Evolutionary conservation across 2,329 filamentous ascomycete genomes (phyloP), one percentile per base, ranked within the genome.

Genomic region (Orbilia ellipsospora): DNA sequence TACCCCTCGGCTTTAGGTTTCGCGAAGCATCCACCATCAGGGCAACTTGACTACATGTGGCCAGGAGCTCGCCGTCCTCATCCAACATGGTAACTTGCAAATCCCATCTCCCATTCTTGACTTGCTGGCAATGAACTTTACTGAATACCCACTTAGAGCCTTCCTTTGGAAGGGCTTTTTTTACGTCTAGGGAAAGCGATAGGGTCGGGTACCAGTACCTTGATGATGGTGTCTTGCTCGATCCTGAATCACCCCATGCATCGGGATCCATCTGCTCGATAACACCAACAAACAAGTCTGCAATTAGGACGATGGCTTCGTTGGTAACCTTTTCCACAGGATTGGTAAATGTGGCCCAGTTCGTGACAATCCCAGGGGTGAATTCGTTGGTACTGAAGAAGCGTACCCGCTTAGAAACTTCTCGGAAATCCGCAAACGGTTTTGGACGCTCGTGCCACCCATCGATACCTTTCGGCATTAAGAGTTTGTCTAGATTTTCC

Each of bases 131-230:
- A 65, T 87, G 85, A 12, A 90, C 85, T 36, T 91, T 85, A 48
- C 89, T 84, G 79, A 90, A 90, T 63, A 96, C 80, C 89, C 90
- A 95, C 80, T 92, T 89, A 0, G 88, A 88, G 0, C 92, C 92
- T 50, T 87, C 87, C 2, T 83, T 82, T 0, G 91, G 91, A 52
- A 96, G 81, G 5, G 85, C 81, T 80, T 90, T 92, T 84, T 94
- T 95, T 45, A 93, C 84, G 77, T 96, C 92, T 20, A 96, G 79
- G 80, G 92, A 93, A 80, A 95, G 82, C 16, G 89, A 83, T 0
- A 96, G 82, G 0, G 92, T 96, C 0, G 91, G 91, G 80, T 92
- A 93, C 92, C 91, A 93, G 78, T 88, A 88, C 81, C 63, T 83
- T 80, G 77, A 76, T 77, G 36, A 82, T 44, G 80, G 80, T 50